Evolutionary conservation across 148 eudicot genomes (phyloP), one percentile per base, ranked within the genome.

Genomic region (Polygonum maritimum): DNA sequence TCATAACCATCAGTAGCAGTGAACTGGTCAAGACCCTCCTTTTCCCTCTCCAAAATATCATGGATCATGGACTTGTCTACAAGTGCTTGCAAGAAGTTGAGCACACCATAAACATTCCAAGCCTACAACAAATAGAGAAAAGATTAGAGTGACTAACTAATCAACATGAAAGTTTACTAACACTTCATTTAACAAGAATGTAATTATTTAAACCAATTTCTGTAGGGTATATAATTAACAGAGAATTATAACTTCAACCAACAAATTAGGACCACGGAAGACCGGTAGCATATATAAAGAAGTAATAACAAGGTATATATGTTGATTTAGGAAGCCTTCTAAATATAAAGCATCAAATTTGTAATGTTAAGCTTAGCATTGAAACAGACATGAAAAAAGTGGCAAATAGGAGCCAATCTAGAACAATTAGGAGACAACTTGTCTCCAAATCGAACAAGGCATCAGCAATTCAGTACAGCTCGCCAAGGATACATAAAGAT

Each of bases 31-130:
- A 88, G 91, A 54, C 99, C 99, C 85, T 89, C 94, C 85, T 95
- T 95, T 55, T 95, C 99, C 80, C 85, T 83, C 85, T 92, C 89
- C 82, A 95, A 78, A 76, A 89, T 91, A 12, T 91, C 92, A 79
- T 84, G 87, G 74, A 95, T 95, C 78, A 71, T 78, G 18, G 99
- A 95, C 79, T 92, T 95, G 81, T 95, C 98, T 74, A 95, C 94
- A 48, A 95, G 90, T 60, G 99, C 99, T 92, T 92, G 92, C 91
- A 95, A 84, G 81, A 81, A 95, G 82, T 92, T 92, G 80, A 95
- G 98, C 73, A 92, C 99, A 76, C 99, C 98, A 81, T 86, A 95
- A 26, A 95, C 99, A 88, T 92, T 92, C 99, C 99, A 95, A 22
- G 98, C 97, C 99, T 95, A 84, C 12, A 19, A 76, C 76, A 81